These are phyloP conservation scores for Phoma herbarum DNA, from an alignment of 2,329 filamentous ascomycete genomes.

Conservation along the genomic window DNA sequence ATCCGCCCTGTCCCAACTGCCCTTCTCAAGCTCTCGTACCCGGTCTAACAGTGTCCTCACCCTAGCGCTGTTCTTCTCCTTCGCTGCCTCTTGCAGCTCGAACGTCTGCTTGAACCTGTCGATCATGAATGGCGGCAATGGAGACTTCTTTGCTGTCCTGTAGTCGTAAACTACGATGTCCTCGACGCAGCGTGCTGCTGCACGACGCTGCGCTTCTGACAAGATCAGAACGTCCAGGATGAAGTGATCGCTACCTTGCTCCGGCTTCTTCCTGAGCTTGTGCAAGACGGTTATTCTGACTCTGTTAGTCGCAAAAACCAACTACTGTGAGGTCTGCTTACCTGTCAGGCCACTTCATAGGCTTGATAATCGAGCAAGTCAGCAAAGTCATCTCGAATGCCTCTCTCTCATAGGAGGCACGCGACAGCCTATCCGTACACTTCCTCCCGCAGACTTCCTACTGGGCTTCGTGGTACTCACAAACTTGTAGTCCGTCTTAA, in stretches of 20 bases:
- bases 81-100: constrained; percentile 68
- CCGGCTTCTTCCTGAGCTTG: constrained; percentile 69
- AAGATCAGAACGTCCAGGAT: constrained; percentile 71
- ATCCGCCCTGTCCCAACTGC: constrained; percentile 76
- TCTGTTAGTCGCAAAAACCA: constrained; percentile 6
- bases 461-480: constrained; percentile 59
- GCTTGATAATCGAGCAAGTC: constrained; percentile 49
- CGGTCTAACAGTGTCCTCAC: constrained; percentile 61
- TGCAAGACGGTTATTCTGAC: constrained; percentile 78
- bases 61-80: constrained; percentile 60
- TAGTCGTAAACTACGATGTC: constrained; percentile 85
- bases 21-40: constrained; percentile 70
- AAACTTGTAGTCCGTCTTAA: constrained; percentile 87
- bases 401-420: constrained; percentile 10
- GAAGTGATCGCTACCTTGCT: constrained; percentile 62
- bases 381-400: constrained; percentile 11
- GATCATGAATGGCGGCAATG: constrained; percentile 68
- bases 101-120: constrained; percentile 68
- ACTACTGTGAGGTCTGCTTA: constrained; percentile 12
- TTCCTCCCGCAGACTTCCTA: constrained; percentile 10
- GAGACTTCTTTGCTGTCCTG: constrained; percentile 62
- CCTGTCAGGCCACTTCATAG: constrained; percentile 81
- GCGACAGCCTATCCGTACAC: constrained; percentile 2
- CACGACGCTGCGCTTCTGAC: constrained; percentile 76
- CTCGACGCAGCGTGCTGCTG: constrained; percentile 78